Evolutionary conservation across 1,284 basidiomycete genomes (phyloP).

Genomic region (Cutaneotrichosporon spelunceum): DNA sequence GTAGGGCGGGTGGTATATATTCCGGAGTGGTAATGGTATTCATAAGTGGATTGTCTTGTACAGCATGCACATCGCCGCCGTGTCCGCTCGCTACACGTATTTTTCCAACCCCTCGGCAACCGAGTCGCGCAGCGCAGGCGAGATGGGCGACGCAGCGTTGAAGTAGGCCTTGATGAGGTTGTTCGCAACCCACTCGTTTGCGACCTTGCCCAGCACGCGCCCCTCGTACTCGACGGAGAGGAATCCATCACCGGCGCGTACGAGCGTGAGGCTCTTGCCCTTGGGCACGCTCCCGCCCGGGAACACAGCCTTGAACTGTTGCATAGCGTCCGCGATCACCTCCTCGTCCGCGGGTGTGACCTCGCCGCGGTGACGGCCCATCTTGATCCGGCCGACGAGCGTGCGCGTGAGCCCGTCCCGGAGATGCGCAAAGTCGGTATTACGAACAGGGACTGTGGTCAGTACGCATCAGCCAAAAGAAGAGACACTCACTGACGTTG

Average conservation of each 20-base stretch:
- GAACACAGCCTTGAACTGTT: conserved; percentile 53
- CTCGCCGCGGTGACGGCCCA: conserved; percentile 34
- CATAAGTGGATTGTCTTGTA: conserved; percentile 11
- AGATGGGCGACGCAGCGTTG: conserved; percentile 46
- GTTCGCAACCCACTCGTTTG: conserved; percentile 47
- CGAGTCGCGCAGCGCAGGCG: conserved; percentile 18
- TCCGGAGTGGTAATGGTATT: conserved; percentile 8
- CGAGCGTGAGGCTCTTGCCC: conserved; percentile 52
- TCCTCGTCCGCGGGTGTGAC: conserved; percentile 41
- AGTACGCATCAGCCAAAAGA: background rate
- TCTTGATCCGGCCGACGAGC: conserved; percentile 53
- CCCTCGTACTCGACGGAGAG: conserved; percentile 35
- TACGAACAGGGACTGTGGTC: conserved; percentile 54
- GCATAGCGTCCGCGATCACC: conserved; percentile 44
- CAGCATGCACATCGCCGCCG: conserved; percentile 15
- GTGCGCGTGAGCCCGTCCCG: conserved; percentile 57
- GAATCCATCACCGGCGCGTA: conserved; percentile 33
- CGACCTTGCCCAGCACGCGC: conserved; percentile 44
- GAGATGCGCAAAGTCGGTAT: conserved; percentile 57
- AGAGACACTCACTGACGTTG: conserved; percentile 43
- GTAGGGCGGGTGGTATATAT: conserved; percentile 39
- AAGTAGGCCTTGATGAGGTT: conserved; percentile 54
- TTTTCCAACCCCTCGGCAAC: conserved; percentile 6
- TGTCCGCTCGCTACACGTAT: background rate
- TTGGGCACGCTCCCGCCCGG: conserved; percentile 53